These are phyloP conservation scores for Sporothrix mexicana DNA, from an alignment of 2,329 filamentous ascomycete species.

Conservation along the genomic window DNA sequence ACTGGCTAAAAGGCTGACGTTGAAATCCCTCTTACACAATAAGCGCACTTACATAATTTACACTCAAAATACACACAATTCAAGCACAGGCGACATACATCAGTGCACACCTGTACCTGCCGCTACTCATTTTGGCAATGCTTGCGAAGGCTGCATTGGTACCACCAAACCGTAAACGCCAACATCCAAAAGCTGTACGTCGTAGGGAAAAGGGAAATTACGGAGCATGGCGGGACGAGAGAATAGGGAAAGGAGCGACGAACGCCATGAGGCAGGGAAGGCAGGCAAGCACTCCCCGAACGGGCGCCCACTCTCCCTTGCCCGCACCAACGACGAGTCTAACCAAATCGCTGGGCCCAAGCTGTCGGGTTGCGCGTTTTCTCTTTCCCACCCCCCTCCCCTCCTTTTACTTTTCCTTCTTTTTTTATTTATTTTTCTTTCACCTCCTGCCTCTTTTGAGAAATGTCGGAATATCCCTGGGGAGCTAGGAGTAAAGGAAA, in stretches of 20 bases:
- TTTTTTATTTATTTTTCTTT: background rate
- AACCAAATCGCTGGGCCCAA: conserved; percentile 26
- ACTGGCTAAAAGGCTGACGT: background rate
- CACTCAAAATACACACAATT: background rate
- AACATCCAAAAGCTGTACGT: background rate
- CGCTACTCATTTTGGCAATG: conserved; percentile 6
- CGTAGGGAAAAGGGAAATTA: background rate
- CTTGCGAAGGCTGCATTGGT: conserved; percentile 4
- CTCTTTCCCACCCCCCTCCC: background rate
- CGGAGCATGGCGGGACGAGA: background rate
- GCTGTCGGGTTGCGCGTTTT: background rate
- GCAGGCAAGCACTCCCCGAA: background rate
- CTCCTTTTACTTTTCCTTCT: background rate
- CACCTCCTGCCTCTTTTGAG: conserved; percentile 4
- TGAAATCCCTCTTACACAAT: background rate
- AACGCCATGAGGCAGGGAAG: background rate
- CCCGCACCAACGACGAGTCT: background rate
- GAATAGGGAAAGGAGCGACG: background rate
- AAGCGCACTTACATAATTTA: conserved; percentile 13
- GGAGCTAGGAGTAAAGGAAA: conserved; percentile 1
- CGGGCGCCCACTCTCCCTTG: background rate
- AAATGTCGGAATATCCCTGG: background rate
- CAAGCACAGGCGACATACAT: background rate
- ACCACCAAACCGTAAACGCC: conserved; percentile 1
- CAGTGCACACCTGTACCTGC: background rate